Base-by-base conservation (phyloP, 306 rosid genomes). In the Citrullus amarus region DNA sequence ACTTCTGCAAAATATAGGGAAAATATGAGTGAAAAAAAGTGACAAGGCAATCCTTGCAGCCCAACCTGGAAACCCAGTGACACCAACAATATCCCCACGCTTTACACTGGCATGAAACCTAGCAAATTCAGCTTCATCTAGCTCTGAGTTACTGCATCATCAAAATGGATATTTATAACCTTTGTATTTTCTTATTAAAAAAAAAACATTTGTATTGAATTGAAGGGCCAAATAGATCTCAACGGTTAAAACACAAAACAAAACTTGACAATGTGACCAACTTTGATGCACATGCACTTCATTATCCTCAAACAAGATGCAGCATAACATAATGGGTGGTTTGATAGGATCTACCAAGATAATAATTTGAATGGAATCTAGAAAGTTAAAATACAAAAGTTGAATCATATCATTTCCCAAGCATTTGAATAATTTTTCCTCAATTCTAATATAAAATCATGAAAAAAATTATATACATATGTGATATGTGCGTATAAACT, bases 11-110 rank as follows among this genome's bases (percentile, higher is more conserved):
- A 74, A 25, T 54, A 16, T 32, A 72, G 60, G 2, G 14, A 68
- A 72, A 72, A 25, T 51, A 74, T 28, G 16, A 17, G 48, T 32
- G 17, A 16, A 57, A 68, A 18, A 74, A 25, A 43, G 71, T 1
- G 3, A 16, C 14, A 1, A 8, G 28, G n/a, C 53, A 82, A 66
- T 55, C 25, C 12, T 56, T 48, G 78, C 62, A 75, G 46, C 53
- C 50, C 83, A 76, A 89, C 98, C 98, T 93, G 98, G 96, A 85
- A 93, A 93, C 58, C 98, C 98, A 20, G 80, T 78, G 36, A 93
- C 79, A 58, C 98, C 98, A 79, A 93, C 96, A 75, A 87, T 84
- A 82, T 93, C 98, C 73, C 97, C 96, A 76, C 91, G 92, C 89
- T 93, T 93, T 46, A 90, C 95, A 82, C 79, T 87, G 61, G 97